A percentile compares a stretch with the other conserved stretches of the same genome.
Conservation (phyloP, 805 yeast genomes). For the Lachancea quebecensis region DNA sequence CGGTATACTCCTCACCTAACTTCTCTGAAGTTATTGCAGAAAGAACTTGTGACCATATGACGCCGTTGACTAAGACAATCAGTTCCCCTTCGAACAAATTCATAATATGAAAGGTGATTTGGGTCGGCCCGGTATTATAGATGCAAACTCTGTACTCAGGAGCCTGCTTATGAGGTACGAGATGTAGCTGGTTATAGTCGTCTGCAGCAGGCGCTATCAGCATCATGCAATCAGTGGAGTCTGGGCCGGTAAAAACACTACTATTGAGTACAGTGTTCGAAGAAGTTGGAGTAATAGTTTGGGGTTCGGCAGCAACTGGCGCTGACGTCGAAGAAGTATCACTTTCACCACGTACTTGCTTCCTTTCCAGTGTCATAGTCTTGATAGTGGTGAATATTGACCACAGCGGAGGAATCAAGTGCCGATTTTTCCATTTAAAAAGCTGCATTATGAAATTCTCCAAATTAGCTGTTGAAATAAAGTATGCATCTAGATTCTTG, state of each 20-base stretch:
- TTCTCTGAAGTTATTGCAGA: constrained; percentile 36
- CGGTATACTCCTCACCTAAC: constrained; percentile 43
- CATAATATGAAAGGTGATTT: constrained; percentile 44
- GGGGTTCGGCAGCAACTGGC: constrained; percentile 1
- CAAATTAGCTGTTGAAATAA: constrained; percentile 20
- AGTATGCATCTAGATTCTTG: neutral
- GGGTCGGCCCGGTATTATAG: constrained; percentile 45
- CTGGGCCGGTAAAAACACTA: constrained; percentile 28
- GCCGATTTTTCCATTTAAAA: constrained; percentile 24
- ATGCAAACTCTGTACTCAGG: constrained; percentile 35
- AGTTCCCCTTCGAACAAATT: constrained; percentile 39
- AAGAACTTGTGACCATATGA: constrained; percentile 61
- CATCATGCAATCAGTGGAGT: constrained; percentile 32
- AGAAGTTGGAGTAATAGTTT: constrained; percentile 19
- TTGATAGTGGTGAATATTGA: constrained; percentile 44
- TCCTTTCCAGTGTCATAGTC: constrained; percentile 42
- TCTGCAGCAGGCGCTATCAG: constrained; percentile 29
- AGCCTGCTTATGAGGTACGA: constrained; percentile 26
- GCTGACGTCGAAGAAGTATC: constrained; percentile 1
- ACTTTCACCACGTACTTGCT: constrained; percentile 35
- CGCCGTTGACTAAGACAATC: constrained; percentile 52
- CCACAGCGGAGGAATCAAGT: constrained; percentile 45
- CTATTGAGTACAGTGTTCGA: constrained; percentile 21
- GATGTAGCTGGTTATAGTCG: constrained; percentile 26
- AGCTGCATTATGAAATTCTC: constrained; percentile 28